A percentile compares a stretch with the other conserved stretches of the same genome.
phyloP scores from a whole-genome alignment of 495 filamentous ascomycete genomes.

The Aspergillus diversus region DNA sequence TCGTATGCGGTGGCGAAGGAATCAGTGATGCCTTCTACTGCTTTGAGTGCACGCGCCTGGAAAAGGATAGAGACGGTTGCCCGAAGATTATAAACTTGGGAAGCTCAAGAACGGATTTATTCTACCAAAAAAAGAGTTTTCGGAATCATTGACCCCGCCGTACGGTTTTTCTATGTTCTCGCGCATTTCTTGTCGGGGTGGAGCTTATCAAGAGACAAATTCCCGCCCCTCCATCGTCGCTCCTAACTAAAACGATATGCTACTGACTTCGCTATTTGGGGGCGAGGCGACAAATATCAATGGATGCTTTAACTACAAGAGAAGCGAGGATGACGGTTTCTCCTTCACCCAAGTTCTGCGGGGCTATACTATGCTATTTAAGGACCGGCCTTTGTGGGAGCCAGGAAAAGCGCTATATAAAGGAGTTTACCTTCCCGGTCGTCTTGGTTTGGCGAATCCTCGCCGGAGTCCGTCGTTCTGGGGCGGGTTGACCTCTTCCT shows the following conservation, averaged over 20 bases:
- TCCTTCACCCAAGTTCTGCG: neutral
- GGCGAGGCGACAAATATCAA: slow-evolving; percentile 12
- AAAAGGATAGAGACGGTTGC: slow-evolving; percentile 97
- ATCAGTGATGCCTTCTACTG: slow-evolving; percentile 99
- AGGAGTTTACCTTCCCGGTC: slow-evolving; percentile 65
- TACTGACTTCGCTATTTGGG: slow-evolving; percentile 1
- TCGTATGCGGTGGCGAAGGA: slow-evolving; percentile 97
- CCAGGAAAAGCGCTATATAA: neutral
- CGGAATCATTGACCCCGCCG: slow-evolving; percentile 60
- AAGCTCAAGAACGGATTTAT: slow-evolving; percentile 91
- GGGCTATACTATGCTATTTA: slow-evolving; percentile 5
- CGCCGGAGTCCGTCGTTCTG: slow-evolving; percentile 62
- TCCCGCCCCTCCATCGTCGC: neutral
- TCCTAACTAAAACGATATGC: neutral
- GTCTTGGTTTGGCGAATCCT: slow-evolving; percentile 86
- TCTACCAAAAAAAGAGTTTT: slow-evolving; percentile 82
- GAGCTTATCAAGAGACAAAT: neutral
- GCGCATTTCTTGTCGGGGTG: slow-evolving; percentile 10
- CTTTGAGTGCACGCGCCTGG: slow-evolving; percentile 96
- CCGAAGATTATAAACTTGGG: slow-evolving; percentile 99
- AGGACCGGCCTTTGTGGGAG: neutral
- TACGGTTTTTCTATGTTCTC: slow-evolving; percentile 13
- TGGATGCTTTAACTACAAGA: slow-evolving; percentile 22
- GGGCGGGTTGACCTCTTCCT: slow-evolving; percentile 77
- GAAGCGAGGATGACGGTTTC: slow-evolving; percentile 8